Evolutionary conservation across 1,284 basidiomycete genomes (phyloP), one percentile per base, ranked within the genome.

Genomic region (Pisolithus thermaeus): DNA sequence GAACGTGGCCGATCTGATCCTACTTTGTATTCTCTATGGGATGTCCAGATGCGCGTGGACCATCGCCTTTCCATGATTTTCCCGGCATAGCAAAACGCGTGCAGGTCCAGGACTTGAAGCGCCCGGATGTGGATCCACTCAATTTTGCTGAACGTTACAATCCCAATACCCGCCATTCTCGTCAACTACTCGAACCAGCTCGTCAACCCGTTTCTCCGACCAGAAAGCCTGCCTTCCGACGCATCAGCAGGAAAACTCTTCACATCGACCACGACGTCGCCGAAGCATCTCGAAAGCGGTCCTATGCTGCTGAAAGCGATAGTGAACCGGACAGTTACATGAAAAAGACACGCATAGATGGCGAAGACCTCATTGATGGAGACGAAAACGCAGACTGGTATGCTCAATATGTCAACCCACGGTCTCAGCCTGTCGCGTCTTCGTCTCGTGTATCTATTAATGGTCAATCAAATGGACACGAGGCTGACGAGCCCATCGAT

Each of bases 321-420:
- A 54, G 54, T 38, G 70, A 72, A 42, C 62, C 67, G 44, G 79
- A 79, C 52, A 70, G 5, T 14, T 5, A 67, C 54, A 61, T 70
- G 28, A 83, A 82, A 66, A 80, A 78, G 63, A 72, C 73, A 50
- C 76, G 77, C 53, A 66, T 77, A 22, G 76, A 78, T 47, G 71
- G 66, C 32, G 72, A 75, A 49, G 72, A 74, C 14, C 63, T 70
- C 42, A 70, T 72, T 45, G 72, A 76, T 56, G 75, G 71, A n/a
- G 72, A 74, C 45, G 74, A 77, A 57, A 71, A 73, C 55, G 63
- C 69, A 41, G 72, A 69, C 51, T 75, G 73, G 71, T 67, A 73
- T 16, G 64, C 69, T 18, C 60, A 61, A 43, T 60, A 57, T 37
- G 38, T 46, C n/a, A 48, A 59, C 43, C 43, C 47, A n/a, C 56